phyloP scores from a whole-genome alignment of 768 basidiomycete genomes.

The Russula brevipes region DNA sequence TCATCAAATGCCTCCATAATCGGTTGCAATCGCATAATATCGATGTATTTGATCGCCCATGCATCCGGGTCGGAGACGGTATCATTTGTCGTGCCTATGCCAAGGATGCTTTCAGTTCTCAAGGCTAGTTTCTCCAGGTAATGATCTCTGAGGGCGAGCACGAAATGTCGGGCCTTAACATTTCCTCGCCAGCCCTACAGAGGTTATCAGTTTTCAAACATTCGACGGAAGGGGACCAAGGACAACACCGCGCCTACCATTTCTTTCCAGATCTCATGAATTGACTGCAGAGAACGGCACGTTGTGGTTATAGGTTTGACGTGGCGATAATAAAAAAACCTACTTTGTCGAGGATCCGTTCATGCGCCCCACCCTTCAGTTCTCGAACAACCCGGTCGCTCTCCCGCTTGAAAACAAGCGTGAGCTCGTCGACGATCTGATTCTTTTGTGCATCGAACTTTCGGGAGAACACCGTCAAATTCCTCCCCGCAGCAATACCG shows the following conservation, averaged over 20 bases:
- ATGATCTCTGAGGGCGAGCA: conserved; percentile 32
- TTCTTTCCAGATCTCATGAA: conserved; percentile 26
- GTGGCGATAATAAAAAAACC: background rate
- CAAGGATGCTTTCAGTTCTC: background rate
- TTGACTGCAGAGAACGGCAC: background rate
- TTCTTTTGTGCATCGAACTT: conserved; percentile 26
- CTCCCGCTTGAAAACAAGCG: conserved; percentile 18
- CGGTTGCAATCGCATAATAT: conserved; percentile 25
- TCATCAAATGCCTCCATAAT: conserved; percentile 35
- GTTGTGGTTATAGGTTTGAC: background rate
- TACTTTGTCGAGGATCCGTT: conserved; percentile 24
- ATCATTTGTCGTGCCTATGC: background rate
- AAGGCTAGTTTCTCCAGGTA: conserved; percentile 27
- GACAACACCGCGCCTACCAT: conserved; percentile 23
- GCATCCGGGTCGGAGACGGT: conserved; percentile 20
- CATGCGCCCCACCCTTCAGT: conserved; percentile 28
- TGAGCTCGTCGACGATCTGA: conserved; percentile 19
- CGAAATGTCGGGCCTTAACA: background rate
- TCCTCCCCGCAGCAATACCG: conserved; percentile 23
- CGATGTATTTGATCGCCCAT: conserved; percentile 30
- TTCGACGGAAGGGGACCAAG: background rate
- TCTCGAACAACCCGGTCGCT: conserved; percentile 15
- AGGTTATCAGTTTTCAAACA: background rate
- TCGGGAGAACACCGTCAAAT: conserved; percentile 23
- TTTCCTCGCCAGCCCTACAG: conserved; percentile 24